Base-by-base conservation (phyloP, 108 stramenopile species). In the Nitzschia inconspicua region DNA sequence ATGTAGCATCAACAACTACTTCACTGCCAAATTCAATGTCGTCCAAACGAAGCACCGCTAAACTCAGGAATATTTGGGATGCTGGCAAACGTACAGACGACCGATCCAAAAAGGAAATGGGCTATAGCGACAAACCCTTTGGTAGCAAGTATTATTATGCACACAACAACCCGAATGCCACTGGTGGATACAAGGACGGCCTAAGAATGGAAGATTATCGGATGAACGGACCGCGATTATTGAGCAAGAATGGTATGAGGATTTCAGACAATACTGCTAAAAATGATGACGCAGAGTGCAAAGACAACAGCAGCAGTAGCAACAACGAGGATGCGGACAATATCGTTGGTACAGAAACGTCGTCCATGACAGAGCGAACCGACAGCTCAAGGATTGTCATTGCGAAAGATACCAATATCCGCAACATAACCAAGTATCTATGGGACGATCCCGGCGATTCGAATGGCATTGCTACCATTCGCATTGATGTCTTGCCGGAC, bases 111-210 rank as follows among this genome's bases (percentile, higher is more conserved):
- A 55, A n/a, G 51, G 4, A 32, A n/a, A n/a, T n/a, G 27, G 52
- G 36, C 51, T 26, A 49, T 43, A 40, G 47, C 23, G 66, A 60
- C 44, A 82, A 85, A 59, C 85, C 86, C 1, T 91, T 91, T 79
- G 80, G 76, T 32, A 81, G 79, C 27, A 77, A 68, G 10, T 91
- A 91, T 43, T 91, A 88, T 58, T 91, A 86, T 58, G 90, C 90
- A n/a, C 90, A 91, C 60, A 83, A 83, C 68, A 76, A 79, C 63
- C 56, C 81, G 20, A 78, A 64, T 43, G 66, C 77, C 0, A 87
- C 64, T 19, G 91, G 91, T 35, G 91, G 91, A 4, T 92, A 92
- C 57, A 74, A 73, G 35, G 91, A 92, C 73, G 91, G 91, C 30
- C 59, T 92, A 23, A 57, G 65, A 36, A 82, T 84, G 63, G 85